Conservation (phyloP, 2,329 filamentous ascomycete genomes). For the Botrytis pseudocinerea region DNA sequence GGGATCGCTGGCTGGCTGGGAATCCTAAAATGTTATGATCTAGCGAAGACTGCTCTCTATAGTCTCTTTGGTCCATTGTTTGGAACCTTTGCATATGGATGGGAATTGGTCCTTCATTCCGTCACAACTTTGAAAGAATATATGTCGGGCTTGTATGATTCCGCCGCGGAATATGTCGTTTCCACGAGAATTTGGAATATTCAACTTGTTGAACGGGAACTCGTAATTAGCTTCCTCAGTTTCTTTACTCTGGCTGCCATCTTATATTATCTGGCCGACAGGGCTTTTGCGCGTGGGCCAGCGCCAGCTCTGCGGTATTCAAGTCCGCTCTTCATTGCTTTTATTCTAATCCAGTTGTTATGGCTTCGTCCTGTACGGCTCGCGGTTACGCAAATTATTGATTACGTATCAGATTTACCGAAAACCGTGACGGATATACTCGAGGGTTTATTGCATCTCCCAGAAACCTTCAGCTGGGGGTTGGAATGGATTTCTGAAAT, state of each 20-base stretch:
- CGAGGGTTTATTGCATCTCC: background rate
- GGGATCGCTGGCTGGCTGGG: background rate
- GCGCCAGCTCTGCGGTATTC: background rate
- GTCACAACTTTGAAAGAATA: background rate
- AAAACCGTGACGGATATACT: background rate
- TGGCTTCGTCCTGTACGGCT: background rate
- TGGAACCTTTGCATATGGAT: background rate
- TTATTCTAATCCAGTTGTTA: background rate
- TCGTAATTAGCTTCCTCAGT: background rate
- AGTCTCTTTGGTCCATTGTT: background rate
- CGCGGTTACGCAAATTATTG: background rate
- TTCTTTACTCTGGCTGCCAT: background rate
- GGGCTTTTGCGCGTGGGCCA: background rate
- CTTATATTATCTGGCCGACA: background rate
- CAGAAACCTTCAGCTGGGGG: background rate
- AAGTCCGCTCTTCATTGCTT: background rate
- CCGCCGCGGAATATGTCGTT: too few species aligned
- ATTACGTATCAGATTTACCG: background rate
- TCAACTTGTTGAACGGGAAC: background rate
- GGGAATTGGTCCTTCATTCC: background rate
- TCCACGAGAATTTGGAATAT: background rate
- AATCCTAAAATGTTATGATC: background rate
- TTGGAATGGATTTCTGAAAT: background rate
- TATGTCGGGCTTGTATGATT: background rate
- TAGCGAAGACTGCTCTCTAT: background rate